These are phyloP conservation scores for Moesziomyces aphidis DNA, from an alignment of 1,284 basidiomycete genomes.

Conservation along the genomic window DNA sequence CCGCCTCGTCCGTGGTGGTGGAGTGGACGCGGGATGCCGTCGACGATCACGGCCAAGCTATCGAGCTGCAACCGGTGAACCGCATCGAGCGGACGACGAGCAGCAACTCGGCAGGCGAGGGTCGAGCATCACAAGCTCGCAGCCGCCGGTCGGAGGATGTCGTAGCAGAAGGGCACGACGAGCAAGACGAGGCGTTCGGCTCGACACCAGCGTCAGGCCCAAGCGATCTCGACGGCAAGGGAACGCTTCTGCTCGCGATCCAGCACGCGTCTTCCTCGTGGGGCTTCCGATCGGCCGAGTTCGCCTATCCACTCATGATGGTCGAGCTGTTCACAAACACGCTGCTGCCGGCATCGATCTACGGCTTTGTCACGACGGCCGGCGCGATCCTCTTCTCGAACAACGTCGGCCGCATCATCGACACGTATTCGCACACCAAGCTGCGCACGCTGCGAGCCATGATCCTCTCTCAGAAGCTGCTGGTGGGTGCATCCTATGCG, in stretches of 20 bases:
- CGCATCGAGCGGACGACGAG: constrained; percentile 7
- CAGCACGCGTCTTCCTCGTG: constrained; percentile 69
- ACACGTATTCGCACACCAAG: constrained; percentile 67
- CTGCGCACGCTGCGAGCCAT: constrained; percentile 70
- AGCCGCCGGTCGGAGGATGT: neutral
- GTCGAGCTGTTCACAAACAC: constrained; percentile 72
- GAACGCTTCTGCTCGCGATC: constrained; percentile 46
- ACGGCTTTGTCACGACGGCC: constrained; percentile 71
- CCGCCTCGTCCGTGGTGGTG: constrained; percentile 1
- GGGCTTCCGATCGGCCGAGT: constrained; percentile 71
- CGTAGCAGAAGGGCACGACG: neutral
- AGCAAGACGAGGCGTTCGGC: constrained; percentile 17
- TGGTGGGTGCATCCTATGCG: constrained; percentile 69
- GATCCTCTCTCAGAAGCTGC: constrained; percentile 71
- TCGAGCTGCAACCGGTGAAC: constrained; percentile 13
- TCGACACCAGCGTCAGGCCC: constrained; percentile 18
- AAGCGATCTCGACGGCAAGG: constrained; percentile 29
- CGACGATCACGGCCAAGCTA: neutral
- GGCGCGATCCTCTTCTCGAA: constrained; percentile 69
- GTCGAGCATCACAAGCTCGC: constrained; percentile 1
- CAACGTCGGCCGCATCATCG: constrained; percentile 71
- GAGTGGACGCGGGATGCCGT: neutral
- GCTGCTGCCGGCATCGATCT: constrained; percentile 72
- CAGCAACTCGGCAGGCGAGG: neutral
- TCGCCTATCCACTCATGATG: constrained; percentile 72